Base-by-base conservation (phyloP, 345 rosid genomes). In the Populus alba region DNA sequence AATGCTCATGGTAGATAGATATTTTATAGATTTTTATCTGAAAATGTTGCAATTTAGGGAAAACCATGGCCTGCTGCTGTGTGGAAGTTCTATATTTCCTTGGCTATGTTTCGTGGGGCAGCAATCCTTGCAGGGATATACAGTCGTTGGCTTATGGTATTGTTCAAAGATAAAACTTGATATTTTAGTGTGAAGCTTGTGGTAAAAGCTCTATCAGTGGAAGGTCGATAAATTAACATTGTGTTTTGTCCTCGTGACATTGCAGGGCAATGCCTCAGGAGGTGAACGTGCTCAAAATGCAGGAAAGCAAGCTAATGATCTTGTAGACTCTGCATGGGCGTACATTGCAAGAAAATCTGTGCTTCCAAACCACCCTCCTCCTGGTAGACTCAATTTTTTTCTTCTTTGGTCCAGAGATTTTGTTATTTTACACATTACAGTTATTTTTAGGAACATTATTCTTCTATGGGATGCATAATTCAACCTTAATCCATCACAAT, bases 71-170 rank as follows among this genome's bases (percentile, higher is more conserved):
- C 99, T 72, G 91, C 87, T 71, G 85, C 83, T 77, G 79, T 85
- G 70, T 96, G 99, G 99, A 96, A 92, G 86, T 96, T 96, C 92
- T 90, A 96, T 72, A 69, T 94, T 70, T 91, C 97, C n/a, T 91
- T 96, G 83, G 91, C 93, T 68, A 13, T 96, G 90, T 96, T 96
- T 77, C 97, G 98, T 16, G 98, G 76, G 74, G 99, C 97, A 75
- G 84, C 98, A 45, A 96, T 96, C 75, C 88, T 55, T 85, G 87
- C 91, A 0, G 98, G 98, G 70, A 76, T 96, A 68, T 90, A 92
- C 85, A 89, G 87, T 78, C 86, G 99, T 83, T 96, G 94, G 94
- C 85, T 91, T 59, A 88, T 89, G 99, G 99, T 96, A 96, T 76
- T 61, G 13, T 9, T 31, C 7, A 71, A 83, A 65, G 23, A 5